Conservation (phyloP, 2,329 filamentous ascomycete species). For the Rhexocercosporidium sp. region DNA sequence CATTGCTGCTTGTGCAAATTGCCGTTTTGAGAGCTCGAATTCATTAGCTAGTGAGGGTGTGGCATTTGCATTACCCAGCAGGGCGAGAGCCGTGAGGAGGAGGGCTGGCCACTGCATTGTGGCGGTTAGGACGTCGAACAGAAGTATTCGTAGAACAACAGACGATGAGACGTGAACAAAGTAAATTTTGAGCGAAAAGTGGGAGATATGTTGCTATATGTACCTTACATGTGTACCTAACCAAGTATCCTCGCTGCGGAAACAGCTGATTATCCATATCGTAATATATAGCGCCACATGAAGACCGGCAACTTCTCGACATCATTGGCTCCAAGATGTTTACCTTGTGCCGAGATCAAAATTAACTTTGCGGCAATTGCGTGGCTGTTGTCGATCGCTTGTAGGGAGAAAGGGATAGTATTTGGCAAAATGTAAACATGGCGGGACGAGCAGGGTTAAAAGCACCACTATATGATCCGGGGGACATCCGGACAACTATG, state of each 20-base stretch:
- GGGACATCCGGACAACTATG: too few species aligned
- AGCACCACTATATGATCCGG: neutral
- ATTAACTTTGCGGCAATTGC: neutral
- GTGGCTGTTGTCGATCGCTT: neutral
- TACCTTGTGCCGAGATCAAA: neutral
- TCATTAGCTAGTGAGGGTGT: neutral
- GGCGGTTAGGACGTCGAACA: neutral
- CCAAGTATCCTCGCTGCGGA: neutral
- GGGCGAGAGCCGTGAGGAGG: neutral
- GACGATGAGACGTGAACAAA: neutral
- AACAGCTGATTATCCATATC: conserved; percentile 1
- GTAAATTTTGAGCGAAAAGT: neutral
- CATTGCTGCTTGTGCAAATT: conserved; percentile 19
- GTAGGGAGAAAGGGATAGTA: neutral
- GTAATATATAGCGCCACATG: neutral
- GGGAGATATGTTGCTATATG: neutral
- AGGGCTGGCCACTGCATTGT: neutral
- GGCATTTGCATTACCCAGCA: neutral
- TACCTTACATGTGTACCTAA: neutral
- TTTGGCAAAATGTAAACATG: neutral
- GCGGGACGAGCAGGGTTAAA: neutral
- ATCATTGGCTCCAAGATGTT: neutral
- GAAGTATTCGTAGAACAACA: neutral
- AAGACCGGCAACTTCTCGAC: neutral
- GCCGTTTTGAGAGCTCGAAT: conserved; percentile 4